Base-by-base conservation (phyloP, 805 yeast genomes). In the Lipomyces japonicus region DNA sequence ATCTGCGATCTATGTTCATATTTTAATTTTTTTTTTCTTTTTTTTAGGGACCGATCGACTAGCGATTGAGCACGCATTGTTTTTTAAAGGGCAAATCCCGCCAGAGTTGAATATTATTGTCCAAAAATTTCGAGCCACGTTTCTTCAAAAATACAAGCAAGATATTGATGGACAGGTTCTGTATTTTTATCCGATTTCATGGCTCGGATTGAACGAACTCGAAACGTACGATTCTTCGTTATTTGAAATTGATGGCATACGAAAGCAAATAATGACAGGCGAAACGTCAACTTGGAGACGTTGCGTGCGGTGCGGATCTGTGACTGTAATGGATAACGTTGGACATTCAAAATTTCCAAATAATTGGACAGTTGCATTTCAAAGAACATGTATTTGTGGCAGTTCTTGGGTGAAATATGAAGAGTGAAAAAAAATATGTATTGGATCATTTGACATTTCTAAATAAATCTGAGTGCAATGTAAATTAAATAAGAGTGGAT, bases 361-460 rank as follows among this genome's bases (percentile, higher is more conserved):
- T 46, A 71, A 46, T 55, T 71, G 87, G 84, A 76, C 84, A 0
- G 71, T 79, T 68, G 81, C 83, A 1, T 82, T 80, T 63, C 89
- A 83, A 58, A 71, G 89, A 53, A 79, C 79, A 23, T 86, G 95
- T 66, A 69, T 85, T 31, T 86, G 95, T 65, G 93, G 93, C 12
- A 48, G 56, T 36, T 51, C 58, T 2, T 55, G 59, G 57, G 49
- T 56, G 7, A 32, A 31, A 38, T 48, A 32, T 37, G 16, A 37
- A 12, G n/a, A 36, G 22, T 21, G 42, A 22, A 39, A n/a, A n/a
- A n/a, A n/a, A n/a, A n/a, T n/a, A n/a, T n/a, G n/a, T n/a, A n/a
- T n/a, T n/a, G n/a, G n/a, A n/a, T n/a, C n/a, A n/a, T n/a, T n/a
- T n/a, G n/a, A n/a, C n/a, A n/a, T n/a, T n/a, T n/a, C n/a, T n/a